Base-by-base conservation (phyloP, 73 alveolate species). In the Uronychia setigera region DNA sequence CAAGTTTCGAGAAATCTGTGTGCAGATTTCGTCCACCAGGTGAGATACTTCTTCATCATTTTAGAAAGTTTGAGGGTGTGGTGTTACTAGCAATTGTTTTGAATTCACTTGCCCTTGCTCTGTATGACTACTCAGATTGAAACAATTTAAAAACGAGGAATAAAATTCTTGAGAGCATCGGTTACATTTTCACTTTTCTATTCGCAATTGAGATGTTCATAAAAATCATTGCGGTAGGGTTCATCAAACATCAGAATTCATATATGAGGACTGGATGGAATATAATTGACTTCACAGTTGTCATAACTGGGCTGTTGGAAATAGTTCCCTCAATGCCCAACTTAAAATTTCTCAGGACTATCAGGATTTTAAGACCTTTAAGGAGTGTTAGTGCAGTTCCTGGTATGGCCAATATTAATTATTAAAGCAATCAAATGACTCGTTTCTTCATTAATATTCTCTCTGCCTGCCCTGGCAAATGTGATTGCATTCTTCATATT, bases 251-350 rank as follows among this genome's bases (percentile, higher is more conserved):
- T 29, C 57, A 75, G 33, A 32, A 76, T 33, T 77, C 96, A 0
- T 93, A 93, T 74, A 74, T 93, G 29, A 91, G 98, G 76, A 93
- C 92, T 57, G 58, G 88, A 26, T 93, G 98, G 98, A 93, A 93
- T 74, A 81, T 88, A 29, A 80, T 93, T 58, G 98, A 93, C 79
- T 93, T 93, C 83, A 59, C 83, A 29, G 92, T 93, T 19, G 92
- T 93, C 0, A 79, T 89, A 31, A 87, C 90, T 26, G 93, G 94
- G 46, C 81, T 97, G n/a, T n/a, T n/a, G n/a, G n/a, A n/a, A n/a
- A n/a, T n/a, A n/a, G n/a, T n/a, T n/a, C n/a, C n/a, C n/a, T n/a
- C n/a, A n/a, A n/a, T n/a, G n/a, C n/a, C n/a, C n/a, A n/a, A n/a
- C n/a, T n/a, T n/a, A n/a, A n/a, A n/a, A n/a, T n/a, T n/a, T n/a